Percentiles rank a stretch among this genome's conserved stretches.
Conservation (phyloP, 2,329 filamentous ascomycete genomes). For the Fusarium torreyae region DNA sequence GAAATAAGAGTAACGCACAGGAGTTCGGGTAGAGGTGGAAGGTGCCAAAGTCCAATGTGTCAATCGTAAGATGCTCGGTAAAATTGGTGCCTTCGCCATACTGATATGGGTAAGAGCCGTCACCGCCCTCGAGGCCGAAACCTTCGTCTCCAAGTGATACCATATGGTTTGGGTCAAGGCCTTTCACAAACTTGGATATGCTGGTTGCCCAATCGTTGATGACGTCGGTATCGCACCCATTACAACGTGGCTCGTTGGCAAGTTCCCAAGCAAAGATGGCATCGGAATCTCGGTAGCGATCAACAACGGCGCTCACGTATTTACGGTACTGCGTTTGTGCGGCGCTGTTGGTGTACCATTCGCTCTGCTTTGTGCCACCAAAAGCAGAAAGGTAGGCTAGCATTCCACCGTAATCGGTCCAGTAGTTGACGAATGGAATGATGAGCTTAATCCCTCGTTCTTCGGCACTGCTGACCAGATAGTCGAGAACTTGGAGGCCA, state of each 20-base stretch:
- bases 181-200: slow-evolving; percentile 72
- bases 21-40: slow-evolving; percentile 52
- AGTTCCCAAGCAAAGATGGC: slow-evolving; percentile 71
- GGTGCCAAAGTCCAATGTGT: slow-evolving; percentile 65
- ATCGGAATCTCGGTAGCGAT: slow-evolving; percentile 62
- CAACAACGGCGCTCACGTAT: slow-evolving; percentile 66
- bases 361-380: slow-evolving; percentile 63
- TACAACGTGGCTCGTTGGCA: slow-evolving; percentile 62
- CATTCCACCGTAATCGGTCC: slow-evolving; percentile 77
- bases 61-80: slow-evolving; percentile 64
- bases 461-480: slow-evolving; percentile 73
- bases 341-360: slow-evolving; percentile 70
- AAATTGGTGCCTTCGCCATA: slow-evolving; percentile 67
- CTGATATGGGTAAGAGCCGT: slow-evolving; percentile 66
- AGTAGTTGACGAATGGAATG: slow-evolving; percentile 77
- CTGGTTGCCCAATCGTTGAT: slow-evolving; percentile 69
- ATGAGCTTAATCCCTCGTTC: slow-evolving; percentile 73
- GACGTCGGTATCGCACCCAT: slow-evolving; percentile 27
- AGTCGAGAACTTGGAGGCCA: slow-evolving; percentile 58
- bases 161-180: slow-evolving; percentile 72
- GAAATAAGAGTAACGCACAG: slow-evolving; percentile 38
- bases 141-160: slow-evolving; percentile 20
- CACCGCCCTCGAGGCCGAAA: slow-evolving; percentile 53
- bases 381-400: slow-evolving; percentile 71
- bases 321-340: slow-evolving; percentile 69